These are phyloP conservation scores for Apiospora marii DNA, from an alignment of 2,329 filamentous ascomycete species.

Conservation along the genomic window DNA sequence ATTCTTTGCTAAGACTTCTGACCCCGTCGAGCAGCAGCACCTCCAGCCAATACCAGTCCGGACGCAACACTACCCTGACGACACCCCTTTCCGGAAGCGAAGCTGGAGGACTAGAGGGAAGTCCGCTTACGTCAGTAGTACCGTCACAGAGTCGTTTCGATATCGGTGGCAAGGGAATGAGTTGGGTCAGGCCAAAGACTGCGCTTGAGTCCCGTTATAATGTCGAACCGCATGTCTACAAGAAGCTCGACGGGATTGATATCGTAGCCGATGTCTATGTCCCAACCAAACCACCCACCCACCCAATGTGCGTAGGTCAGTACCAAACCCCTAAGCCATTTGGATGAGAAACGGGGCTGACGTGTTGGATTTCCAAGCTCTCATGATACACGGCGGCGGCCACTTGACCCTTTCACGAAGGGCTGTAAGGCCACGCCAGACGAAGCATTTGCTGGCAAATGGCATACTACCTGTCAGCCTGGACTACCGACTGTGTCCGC, in stretches of 20 bases:
- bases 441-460: constrained; percentile 43
- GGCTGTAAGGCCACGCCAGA: constrained; percentile 48
- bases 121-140: not conserved
- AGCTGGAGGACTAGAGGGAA: not conserved
- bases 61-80: constrained; percentile 46
- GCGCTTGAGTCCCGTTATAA: not conserved
- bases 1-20: not conserved
- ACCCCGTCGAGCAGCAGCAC: constrained; percentile 38
- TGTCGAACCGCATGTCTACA: constrained; percentile 33
- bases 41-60: constrained; percentile 42
- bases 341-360: too few relatives aligned
- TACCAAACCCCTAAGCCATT: too few relatives aligned
- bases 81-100: constrained; percentile 15
- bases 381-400: constrained; percentile 57
- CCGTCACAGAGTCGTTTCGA: too few relatives aligned
- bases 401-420: constrained; percentile 49
- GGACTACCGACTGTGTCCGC: constrained; percentile 60
- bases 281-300: constrained; percentile 31
- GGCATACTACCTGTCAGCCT: constrained; percentile 56
- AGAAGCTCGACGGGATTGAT: constrained; percentile 30
- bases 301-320: not conserved
- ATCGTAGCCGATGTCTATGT: constrained; percentile 45
- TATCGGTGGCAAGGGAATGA: not conserved
- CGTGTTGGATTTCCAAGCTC: too few relatives aligned
- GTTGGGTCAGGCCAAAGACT: not conserved